Base-by-base conservation (phyloP, 352 stramenopile genomes). In the Stephanocyclus meneghinianus region DNA sequence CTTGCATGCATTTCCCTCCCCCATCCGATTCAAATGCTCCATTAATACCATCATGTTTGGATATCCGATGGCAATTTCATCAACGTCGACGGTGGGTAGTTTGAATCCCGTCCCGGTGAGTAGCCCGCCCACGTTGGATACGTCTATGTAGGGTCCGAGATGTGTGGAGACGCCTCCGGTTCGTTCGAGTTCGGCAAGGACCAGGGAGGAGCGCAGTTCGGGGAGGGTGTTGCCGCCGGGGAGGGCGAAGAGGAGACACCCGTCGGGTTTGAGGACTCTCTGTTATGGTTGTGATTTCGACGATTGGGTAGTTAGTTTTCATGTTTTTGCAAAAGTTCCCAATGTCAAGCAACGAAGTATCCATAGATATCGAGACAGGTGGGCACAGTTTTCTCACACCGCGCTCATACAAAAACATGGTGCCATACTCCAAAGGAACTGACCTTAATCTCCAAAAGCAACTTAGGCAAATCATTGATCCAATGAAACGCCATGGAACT, bases 21-120 rank as follows among this genome's bases (percentile, higher is more conserved):
- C 97, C 97, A 99, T 99, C 47, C 89, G 77, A 69, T 87, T 80
- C 35, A 94, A 78, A 76, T 93, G 87, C 73, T 99, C 96, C 96
- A 99, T 99, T 16, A 98, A 89, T 35, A 96, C 88, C 79, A 98
- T 96, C 29, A 96, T 95, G 76, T 98, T 94, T 0, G 94, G 94
- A 84, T 98, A 99, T 53, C 96, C 92, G 40, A 98, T 91, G 64
- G 94, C 84, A 68, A 99, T 95, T 47, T 93, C 97, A 85, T 99
- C 97, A 51, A 97, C 96, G 91, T 99, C 97, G 64, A 99, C 96
- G 83, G 91, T 99, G 44, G 96, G 97, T 18, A 99, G 78, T 13
- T 88, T 93, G 80, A 99, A 99, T 18, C 96, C 96, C 0, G 95
- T 95, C 48, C 89, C 91, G 53, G 95, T 92, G 29, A 99, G 81